Evolutionary conservation across 108 stramenopile species (phyloP).

Genomic region (Nannochloropsis gaditana): DNA sequence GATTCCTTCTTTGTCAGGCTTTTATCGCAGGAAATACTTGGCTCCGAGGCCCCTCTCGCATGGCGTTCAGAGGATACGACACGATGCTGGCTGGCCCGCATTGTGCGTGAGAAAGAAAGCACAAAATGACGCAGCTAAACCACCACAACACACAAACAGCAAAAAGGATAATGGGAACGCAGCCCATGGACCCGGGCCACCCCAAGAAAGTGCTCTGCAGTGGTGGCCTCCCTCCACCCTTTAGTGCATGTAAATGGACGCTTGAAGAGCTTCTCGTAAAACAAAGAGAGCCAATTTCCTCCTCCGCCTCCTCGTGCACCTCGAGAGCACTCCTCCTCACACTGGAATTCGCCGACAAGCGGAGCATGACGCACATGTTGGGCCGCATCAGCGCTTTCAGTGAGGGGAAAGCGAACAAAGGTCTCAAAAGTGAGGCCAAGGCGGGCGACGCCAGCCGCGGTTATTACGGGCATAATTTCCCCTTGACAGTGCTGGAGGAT

Average conservation of each 20-base stretch:
- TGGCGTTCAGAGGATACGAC: too few species aligned
- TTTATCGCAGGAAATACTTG: too few species aligned
- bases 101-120: too few species aligned
- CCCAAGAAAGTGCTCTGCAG: background rate
- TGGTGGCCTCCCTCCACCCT: background rate
- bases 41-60: too few species aligned
- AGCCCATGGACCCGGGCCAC: background rate
- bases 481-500: background rate
- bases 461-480: background rate
- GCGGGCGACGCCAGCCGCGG: background rate
- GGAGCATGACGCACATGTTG: background rate
- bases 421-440: background rate
- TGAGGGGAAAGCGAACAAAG: background rate
- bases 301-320: background rate
- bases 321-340: background rate
- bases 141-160: too few species aligned
- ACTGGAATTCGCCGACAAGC: background rate
- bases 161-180: too few species aligned
- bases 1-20: too few species aligned
- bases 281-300: background rate
- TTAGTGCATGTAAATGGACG: background rate
- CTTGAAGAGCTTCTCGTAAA: background rate
- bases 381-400: constrained; percentile 12
- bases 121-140: too few species aligned
- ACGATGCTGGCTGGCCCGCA: too few species aligned